Evolutionary conservation across 2,329 filamentous ascomycete species (phyloP), one percentile per base, ranked within the genome.

Genomic region (Gnomoniopsis sp.): DNA sequence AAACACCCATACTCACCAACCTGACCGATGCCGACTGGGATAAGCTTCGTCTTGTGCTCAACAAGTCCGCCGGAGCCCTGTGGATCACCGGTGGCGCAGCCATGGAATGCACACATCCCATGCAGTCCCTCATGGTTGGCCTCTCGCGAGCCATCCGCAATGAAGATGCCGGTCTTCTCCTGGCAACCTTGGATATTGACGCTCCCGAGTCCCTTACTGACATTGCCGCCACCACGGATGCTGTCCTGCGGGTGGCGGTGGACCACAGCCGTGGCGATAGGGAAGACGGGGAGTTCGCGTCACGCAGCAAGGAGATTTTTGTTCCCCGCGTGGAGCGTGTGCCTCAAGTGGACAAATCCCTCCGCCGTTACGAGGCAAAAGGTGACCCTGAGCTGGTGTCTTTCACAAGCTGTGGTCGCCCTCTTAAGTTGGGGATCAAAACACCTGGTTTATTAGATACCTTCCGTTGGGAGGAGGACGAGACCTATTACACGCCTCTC

Each of bases 21-120:
- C 33, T 55, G 12, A 55, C 53, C 3, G 53, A 55, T 22, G 53
- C 12, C 0, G 8, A 55, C 44, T 55, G 53, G 53, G 19, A 11
- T 30, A 48, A 10, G 12, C 15, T 55, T 3, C 53, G 33, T 15
- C 53, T 14, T 3, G 10, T 55, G 2, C 19, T 49, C 14, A 2
- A 12, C 8, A 12, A 41, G 17, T 58, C 62, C 2, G 44, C 57
- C 3, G 60, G 60, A 6, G 55, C 55, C 1, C 57, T 63, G 17
- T 63, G 60, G 57, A 41, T 62, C 19, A 63, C 62, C 1, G 57
- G 62, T 1, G 62, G 62, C 1, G 53, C 57, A 2, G 57, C 60
- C 2, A 60, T 62, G 60, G 52, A 63, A 2, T 58, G 60, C 17
- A 19, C 60, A 15, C 41, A 58, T 6, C 62, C 62, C 3, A 38